Conservation (phyloP, 305 asterid genomes). For the Plantago coronopus region DNA sequence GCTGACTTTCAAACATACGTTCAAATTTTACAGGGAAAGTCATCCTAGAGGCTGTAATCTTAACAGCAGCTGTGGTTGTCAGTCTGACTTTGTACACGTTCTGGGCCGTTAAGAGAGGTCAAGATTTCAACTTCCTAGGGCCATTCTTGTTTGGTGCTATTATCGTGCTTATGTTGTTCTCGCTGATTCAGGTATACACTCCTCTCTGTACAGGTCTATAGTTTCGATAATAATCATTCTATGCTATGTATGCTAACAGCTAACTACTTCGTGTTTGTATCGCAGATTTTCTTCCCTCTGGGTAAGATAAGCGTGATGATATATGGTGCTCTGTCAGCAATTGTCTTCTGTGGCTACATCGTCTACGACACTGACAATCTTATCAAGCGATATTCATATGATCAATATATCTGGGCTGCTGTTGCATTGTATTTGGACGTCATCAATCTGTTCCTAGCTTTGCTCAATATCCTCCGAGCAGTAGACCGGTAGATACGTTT, state of each 20-base stretch:
- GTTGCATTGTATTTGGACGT: slow-evolving; percentile 85
- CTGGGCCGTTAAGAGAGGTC: slow-evolving; percentile 97
- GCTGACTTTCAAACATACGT: not conserved
- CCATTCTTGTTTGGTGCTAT: slow-evolving; percentile 90
- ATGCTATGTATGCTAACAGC: not conserved
- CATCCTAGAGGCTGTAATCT: slow-evolving; percentile 78
- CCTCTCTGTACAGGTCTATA: slow-evolving; percentile 5
- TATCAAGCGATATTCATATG: slow-evolving; percentile 91
- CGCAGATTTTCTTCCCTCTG: slow-evolving; percentile 85
- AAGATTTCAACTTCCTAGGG: slow-evolving; percentile 85
- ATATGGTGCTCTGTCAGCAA: slow-evolving; percentile 68
- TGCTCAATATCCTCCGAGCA: slow-evolving; percentile 4
- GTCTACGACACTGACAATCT: slow-evolving; percentile 82
- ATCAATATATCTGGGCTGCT: slow-evolving; percentile 94
- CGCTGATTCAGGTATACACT: slow-evolving; percentile 67
- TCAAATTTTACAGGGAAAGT: slow-evolving; percentile 51
- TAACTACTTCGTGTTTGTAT: not conserved
- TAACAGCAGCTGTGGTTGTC: slow-evolving; percentile 87
- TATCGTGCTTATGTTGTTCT: slow-evolving; percentile 65
- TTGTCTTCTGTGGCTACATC: slow-evolving; percentile 85
- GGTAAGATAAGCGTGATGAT: slow-evolving; percentile 64
- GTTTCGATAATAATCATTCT: too few species aligned
- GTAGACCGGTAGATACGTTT: not conserved
- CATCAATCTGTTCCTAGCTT: slow-evolving; percentile 71
- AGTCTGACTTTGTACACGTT: slow-evolving; percentile 88